Evolutionary conservation across 805 yeast genomes (phyloP).

Genomic region (Starmerella khaoyaiensis): DNA sequence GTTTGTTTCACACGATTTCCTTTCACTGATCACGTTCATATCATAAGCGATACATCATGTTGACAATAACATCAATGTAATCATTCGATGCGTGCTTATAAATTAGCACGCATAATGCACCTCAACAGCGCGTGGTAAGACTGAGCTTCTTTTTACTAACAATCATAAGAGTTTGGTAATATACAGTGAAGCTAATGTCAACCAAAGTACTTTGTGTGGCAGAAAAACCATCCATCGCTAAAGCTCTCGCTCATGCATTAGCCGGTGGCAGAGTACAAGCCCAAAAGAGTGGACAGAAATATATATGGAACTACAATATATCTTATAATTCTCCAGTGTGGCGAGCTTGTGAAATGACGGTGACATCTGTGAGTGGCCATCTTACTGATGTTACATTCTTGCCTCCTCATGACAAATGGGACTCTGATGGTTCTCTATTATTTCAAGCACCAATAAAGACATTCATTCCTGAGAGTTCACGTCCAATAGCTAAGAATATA

Average conservation of each 20-base stretch:
- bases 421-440: constrained; percentile 47
- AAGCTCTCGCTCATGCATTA: constrained; percentile 59
- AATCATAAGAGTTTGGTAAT: too few species aligned
- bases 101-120: too few species aligned
- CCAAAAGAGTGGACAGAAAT: constrained; percentile 42
- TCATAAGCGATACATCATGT: too few species aligned
- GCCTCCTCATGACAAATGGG: constrained; percentile 50
- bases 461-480: constrained; percentile 32
- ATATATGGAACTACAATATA: constrained; percentile 70
- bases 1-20: too few species aligned
- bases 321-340: constrained; percentile 46
- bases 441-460: constrained; percentile 55
- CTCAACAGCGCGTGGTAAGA: too few species aligned
- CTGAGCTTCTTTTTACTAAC: too few species aligned
- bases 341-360: constrained; percentile 66
- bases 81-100: too few species aligned
- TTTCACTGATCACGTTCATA: too few species aligned
- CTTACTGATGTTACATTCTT: constrained; percentile 54
- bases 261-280: constrained; percentile 53
- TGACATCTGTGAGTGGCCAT: constrained; percentile 92
- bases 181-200: neutral
- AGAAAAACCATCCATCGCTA: constrained; percentile 91
- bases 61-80: too few species aligned
- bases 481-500: constrained; percentile 52
- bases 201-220: constrained; percentile 71